Evolutionary conservation across 1,284 basidiomycete species (phyloP), one percentile per base, ranked within the genome.

Genomic region (Inonotus hispidus): DNA sequence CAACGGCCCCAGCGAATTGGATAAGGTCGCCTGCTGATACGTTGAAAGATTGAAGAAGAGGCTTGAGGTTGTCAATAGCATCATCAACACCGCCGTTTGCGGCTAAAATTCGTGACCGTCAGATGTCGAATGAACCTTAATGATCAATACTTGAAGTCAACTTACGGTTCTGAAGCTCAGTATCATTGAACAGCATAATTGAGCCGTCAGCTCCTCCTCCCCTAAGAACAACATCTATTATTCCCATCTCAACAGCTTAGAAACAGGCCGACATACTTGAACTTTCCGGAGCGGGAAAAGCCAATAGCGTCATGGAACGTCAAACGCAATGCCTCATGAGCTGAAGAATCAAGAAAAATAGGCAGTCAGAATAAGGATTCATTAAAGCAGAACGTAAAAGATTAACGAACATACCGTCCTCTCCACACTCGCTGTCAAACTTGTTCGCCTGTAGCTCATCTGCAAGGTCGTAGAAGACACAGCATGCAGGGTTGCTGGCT

Each of bases 151-250:
- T n/a, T 32, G 8, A n/a, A n/a, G 23, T 29, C 10, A 37, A 62
- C 47, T 47, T 35, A 61, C 60, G 25, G 27, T 52, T 14, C 25
- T 62, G 53, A 16, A 61, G 60, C 54, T 66, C 65, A n/a, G 54
- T 59, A 14, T 60, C 19, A n/a, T 53, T 50, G 56, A 66, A 66
- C n/a, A 64, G 37, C 23, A 67, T 65, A 47, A 67, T 66, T 19
- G 64, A 65, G 13, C 66, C 66, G 49, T 67, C 66, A 21, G 66
- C 64, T 35, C 66, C 66, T 21, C n/a, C 32, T 11, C 63, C 63
- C 56, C 54, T 58, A 37, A 16, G 16, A 35, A 3, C 2, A 35
- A 1, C n/a, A 16, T 32, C 8, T 11, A 39, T 35, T n/a, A 37
- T 3, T 21, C 3, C n/a, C 23, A 5, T 21, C 11, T 49, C 5